phyloP scores from a whole-genome alignment of 768 basidiomycete genomes.

The Leccinum disarticulatum region DNA sequence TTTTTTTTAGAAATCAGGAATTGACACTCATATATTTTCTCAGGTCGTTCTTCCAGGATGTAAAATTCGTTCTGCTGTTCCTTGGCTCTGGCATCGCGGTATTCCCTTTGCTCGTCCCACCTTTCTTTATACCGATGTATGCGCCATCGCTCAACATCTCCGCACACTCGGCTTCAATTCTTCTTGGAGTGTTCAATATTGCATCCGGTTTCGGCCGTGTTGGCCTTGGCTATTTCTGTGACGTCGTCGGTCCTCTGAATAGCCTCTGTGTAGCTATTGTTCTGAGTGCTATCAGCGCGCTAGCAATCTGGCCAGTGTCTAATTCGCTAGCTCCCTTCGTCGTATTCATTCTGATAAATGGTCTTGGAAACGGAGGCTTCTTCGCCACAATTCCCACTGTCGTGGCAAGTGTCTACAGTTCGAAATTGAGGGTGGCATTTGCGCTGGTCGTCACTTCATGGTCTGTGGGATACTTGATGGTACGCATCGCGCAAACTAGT shows the following conservation, averaged over 20 bases:
- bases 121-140: constrained; percentile 30
- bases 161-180: constrained; percentile 15
- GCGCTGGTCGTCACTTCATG: constrained; percentile 37
- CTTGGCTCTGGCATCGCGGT: constrained; percentile 35
- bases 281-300: constrained; percentile 31
- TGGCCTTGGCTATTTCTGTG: constrained; percentile 29
- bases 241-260: constrained; percentile 31
- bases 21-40: not conserved
- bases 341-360: constrained; percentile 29
- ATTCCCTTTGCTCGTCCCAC: constrained; percentile 37
- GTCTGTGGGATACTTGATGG: constrained; percentile 31
- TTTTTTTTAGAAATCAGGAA: not conserved
- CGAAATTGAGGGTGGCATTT: constrained; percentile 33
- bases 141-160: constrained; percentile 23
- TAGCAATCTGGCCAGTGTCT: constrained; percentile 32
- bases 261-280: constrained; percentile 29
- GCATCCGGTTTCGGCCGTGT: constrained; percentile 35
- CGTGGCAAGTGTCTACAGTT: constrained; percentile 31
- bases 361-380: constrained; percentile 35
- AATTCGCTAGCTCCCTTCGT: constrained; percentile 27
- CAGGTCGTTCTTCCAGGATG: constrained; percentile 33
- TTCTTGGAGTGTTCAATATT: constrained; percentile 36
- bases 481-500: constrained; percentile 6
- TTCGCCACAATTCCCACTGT: constrained; percentile 36
- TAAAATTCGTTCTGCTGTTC: constrained; percentile 29